Evolutionary conservation across 2,329 filamentous ascomycete species (phyloP).

Genomic region (Tympanopsis confertula): DNA sequence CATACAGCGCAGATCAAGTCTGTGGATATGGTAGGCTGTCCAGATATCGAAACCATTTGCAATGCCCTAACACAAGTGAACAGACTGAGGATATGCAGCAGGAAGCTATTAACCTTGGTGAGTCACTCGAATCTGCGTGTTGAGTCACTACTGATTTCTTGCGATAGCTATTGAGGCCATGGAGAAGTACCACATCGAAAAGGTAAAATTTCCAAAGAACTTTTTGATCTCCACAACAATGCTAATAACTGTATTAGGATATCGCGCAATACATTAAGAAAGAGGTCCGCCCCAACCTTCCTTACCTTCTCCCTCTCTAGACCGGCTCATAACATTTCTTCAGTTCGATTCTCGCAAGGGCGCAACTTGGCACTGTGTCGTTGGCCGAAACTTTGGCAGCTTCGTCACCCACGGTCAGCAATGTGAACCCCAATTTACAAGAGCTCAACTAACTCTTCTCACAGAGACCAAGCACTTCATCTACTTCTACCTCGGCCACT

Average conservation of each 20-base stretch:
- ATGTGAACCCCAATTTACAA: slow-evolving; percentile 1
- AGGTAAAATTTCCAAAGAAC: slow-evolving; percentile 29
- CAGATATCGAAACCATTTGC: slow-evolving; percentile 4
- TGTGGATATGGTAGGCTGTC: slow-evolving; percentile 76
- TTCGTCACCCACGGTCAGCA: slow-evolving; percentile 88
- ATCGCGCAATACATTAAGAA: slow-evolving; percentile 94
- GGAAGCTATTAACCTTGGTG: slow-evolving; percentile 92
- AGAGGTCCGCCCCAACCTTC: slow-evolving; percentile 44
- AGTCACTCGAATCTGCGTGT: slow-evolving; percentile 21
- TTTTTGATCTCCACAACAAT: not conserved
- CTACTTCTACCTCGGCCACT: slow-evolving; percentile 99
- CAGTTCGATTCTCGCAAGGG: slow-evolving; percentile 96
- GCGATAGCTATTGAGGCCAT: slow-evolving; percentile 47
- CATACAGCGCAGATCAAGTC: slow-evolving; percentile 84
- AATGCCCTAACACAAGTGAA: slow-evolving; percentile 16
- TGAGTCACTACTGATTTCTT: not conserved
- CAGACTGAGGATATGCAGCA: slow-evolving; percentile 96
- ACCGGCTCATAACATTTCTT: slow-evolving; percentile 10
- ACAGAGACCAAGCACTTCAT: slow-evolving; percentile 99
- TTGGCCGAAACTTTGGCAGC: slow-evolving; percentile 95
- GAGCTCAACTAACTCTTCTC: not conserved
- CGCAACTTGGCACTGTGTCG: slow-evolving; percentile 98
- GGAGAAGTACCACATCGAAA: slow-evolving; percentile 51
- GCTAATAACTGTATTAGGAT: slow-evolving; percentile 44
- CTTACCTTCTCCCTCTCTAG: slow-evolving; percentile 3